phyloP scores from a whole-genome alignment of 305 asterid genomes.

The Euphrasia arctica region DNA sequence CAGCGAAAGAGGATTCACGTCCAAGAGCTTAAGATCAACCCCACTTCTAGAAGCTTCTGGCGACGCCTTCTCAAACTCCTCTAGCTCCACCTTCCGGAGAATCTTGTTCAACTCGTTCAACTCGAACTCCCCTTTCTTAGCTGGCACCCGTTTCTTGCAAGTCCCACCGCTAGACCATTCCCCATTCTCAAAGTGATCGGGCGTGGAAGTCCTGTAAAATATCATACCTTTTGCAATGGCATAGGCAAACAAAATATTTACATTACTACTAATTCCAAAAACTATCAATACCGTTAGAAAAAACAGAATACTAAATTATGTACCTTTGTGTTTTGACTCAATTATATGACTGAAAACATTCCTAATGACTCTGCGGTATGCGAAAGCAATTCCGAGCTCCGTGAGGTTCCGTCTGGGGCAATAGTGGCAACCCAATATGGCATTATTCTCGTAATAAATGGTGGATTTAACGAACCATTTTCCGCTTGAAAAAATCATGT shows the following conservation, averaged over 20 bases:
- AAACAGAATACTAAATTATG: neutral
- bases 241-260: too few species aligned
- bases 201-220: slow-evolving; percentile 58
- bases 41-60: slow-evolving; percentile 45
- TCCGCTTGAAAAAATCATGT: slow-evolving; percentile 60
- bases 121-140: slow-evolving; percentile 52
- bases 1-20: slow-evolving; percentile 57
- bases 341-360: slow-evolving; percentile 42
- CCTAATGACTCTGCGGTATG: slow-evolving; percentile 50
- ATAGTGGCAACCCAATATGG: slow-evolving; percentile 60
- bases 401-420: slow-evolving; percentile 64
- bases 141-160: slow-evolving; percentile 58
- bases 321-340: slow-evolving; percentile 53
- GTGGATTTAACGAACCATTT: slow-evolving; percentile 69
- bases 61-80: slow-evolving; percentile 46
- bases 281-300: too few species aligned
- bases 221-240: slow-evolving; percentile 33
- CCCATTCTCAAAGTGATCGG: slow-evolving; percentile 67
- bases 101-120: slow-evolving; percentile 37
- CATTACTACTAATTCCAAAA: too few species aligned
- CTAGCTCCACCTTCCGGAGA: slow-evolving; percentile 42
- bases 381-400: slow-evolving; percentile 50
- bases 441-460: slow-evolving; percentile 55
- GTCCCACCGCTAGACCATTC: slow-evolving; percentile 74
- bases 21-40: slow-evolving; percentile 54